Base-by-base conservation (phyloP, 805 yeast genomes). In the Candida ficus region DNA sequence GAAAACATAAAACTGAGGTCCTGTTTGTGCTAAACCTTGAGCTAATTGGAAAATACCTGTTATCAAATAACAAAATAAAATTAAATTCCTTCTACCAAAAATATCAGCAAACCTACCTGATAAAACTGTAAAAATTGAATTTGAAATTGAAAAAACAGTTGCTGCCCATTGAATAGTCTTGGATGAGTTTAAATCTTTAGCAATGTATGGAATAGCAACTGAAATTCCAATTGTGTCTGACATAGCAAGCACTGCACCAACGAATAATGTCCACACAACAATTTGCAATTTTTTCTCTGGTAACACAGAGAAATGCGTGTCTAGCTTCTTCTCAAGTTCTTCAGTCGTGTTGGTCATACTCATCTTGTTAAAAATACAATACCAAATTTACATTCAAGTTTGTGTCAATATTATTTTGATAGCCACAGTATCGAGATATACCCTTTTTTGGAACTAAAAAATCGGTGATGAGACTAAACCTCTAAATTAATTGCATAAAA, bases 151-250 rank as follows among this genome's bases (percentile, higher is more conserved):
- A 13, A 70, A 56, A 3, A 80, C 70, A 0, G 82, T 71, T 12
- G 80, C 80, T 0, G 78, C 79, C 83, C 83, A 77, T 37, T 76
- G 72, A 26, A 76, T 72, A 1, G 78, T 67, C 21, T 59, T 58
- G 26, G 67, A 59, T 1, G 76, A 73, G 33, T 70, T 41, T 35
- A 76, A 58, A 21, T 67, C 74, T 27, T 60, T 53, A 2, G 73
- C 76, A 20, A 76, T 73, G 19, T 52, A 46, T 2, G 80, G 67
- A 26, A 73, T 64, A 2, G 74, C 75, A 11, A 73, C 70, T 1
- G 73, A 64, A 26, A 72, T 64, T 22, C 75, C 66, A 2, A 73
- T 68, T 45, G 71, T 77, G 55, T 75, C 80, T 4, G 21, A 13
- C 39, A 35, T 44, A 12, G 35, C 33, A 4, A 44, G 13, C 5